Evolutionary conservation across 2,329 filamentous ascomycete genomes (phyloP), one percentile per base, ranked within the genome.

Genomic region (Fusarium tjaetaba): DNA sequence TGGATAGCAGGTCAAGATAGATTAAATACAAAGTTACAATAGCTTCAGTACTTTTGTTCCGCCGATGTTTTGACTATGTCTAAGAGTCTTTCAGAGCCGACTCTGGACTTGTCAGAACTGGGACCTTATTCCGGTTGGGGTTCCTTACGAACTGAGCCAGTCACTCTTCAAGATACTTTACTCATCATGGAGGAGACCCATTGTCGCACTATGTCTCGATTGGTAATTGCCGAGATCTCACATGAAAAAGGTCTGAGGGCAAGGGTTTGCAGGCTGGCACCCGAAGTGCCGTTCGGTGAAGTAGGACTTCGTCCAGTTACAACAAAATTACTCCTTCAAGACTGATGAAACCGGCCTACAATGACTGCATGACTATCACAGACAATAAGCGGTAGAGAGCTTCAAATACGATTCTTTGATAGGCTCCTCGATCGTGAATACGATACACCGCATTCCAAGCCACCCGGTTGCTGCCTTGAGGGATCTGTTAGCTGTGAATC

Each of bases 381-480:
- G 24, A 8, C 7, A 20, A 28, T 28, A 28, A 28, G 28, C 28
- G 6, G 28, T 28, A 28, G 28, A 28, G 28, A 28, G 28, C 28
- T 28, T 28, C 28, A 28, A 28, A 28, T 28, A 28, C 28, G 28
- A 28, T 7, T 28, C 6, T 28, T 28, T 39, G 26, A 20, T n/a
- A 36, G 55, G 20, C 26, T 24, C 18, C 5, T 16, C 1, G 4
- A 4, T 42, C 15, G 11, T 28, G 20, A n/a, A n/a, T 14, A 49
- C 24, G 24, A 38, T 18, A 36, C 48, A 28, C 32, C 26, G 45
- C 2, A 28, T n/a, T 13, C 26, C 34, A 38, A 61, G 63, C 46
- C 53, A 30, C 46, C 16, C 9, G 42, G 16, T 11, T 70, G 65
- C 39, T 69, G 66, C 66, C 66, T 69, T 69, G 49, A 24, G 38